phyloP scores from a whole-genome alignment of 257 asterid genomes.

The Nyctanthes arbortristis region DNA sequence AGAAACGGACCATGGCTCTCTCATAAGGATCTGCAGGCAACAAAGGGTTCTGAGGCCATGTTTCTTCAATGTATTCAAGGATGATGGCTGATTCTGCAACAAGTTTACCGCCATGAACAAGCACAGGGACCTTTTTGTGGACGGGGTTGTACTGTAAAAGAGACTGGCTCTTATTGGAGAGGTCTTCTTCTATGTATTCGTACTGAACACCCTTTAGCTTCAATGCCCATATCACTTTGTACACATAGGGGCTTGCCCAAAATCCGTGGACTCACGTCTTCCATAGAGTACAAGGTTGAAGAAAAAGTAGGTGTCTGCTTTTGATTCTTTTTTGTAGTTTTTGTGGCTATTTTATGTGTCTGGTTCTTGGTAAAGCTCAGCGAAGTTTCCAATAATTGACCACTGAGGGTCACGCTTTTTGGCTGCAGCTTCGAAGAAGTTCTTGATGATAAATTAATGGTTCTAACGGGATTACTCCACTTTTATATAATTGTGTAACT shows the following conservation, averaged over 20 bases:
- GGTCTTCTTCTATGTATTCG: conserved; percentile 43
- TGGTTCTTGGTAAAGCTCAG: neutral
- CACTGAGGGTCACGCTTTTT: too few relatives aligned
- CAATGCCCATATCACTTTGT: conserved; percentile 41
- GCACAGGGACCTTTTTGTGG: conserved; percentile 42
- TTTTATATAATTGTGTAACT: too few relatives aligned
- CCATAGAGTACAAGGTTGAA: conserved; percentile 32
- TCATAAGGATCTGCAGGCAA: conserved; percentile 37
- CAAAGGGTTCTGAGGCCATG: conserved; percentile 36
- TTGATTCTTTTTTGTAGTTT: conserved; percentile 7
- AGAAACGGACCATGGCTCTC: conserved; percentile 39
- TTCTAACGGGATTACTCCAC: too few relatives aligned
- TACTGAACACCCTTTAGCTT: conserved; percentile 34
- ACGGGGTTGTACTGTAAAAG: conserved; percentile 41
- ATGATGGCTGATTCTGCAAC: conserved; percentile 36
- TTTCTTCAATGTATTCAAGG: conserved; percentile 40
- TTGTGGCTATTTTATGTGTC: neutral
- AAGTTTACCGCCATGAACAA: conserved; percentile 36
- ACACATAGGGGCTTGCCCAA: conserved; percentile 40
- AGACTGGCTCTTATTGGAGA: conserved; percentile 32
- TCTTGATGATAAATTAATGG: too few relatives aligned
- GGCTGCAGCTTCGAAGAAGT: neutral
- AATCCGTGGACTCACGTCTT: conserved; percentile 34
- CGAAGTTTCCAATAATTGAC: conserved; percentile 9
- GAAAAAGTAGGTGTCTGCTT: conserved; percentile 6